phyloP scores from a whole-genome alignment of 2,329 filamentous ascomycete genomes.

The Fusarium abutilonis region DNA sequence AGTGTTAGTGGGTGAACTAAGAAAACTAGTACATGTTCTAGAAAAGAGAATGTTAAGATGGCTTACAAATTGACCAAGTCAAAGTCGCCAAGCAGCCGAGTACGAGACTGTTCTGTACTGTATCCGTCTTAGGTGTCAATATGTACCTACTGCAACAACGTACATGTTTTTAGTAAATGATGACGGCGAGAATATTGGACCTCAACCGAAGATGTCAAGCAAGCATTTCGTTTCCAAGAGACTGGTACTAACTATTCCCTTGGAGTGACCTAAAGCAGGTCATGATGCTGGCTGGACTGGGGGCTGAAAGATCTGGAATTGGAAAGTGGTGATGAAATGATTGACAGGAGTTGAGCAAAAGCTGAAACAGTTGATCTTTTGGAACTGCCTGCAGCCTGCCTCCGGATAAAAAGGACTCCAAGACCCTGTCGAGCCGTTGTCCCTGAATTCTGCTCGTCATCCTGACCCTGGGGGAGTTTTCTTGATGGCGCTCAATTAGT shows the following conservation, averaged over 20 bases:
- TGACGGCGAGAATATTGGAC: not conserved
- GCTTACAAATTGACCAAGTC: constrained; percentile 33
- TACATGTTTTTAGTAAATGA: not conserved
- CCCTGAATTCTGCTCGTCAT: constrained; percentile 12
- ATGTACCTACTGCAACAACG: not conserved
- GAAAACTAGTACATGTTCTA: constrained; percentile 33
- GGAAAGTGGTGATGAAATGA: constrained; percentile 38
- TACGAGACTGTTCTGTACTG: constrained; percentile 7
- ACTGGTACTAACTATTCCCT: not conserved
- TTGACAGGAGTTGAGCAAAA: constrained; percentile 33
- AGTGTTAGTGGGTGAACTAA: constrained; percentile 6
- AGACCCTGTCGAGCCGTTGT: constrained; percentile 5
- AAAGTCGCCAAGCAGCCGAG: constrained; percentile 15
- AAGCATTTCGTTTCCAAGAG: not conserved
- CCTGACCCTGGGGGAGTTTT: constrained; percentile 1
- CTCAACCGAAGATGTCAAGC: not conserved
- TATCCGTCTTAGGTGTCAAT: not conserved
- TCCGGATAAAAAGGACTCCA: constrained; percentile 9
- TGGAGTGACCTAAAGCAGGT: not conserved
- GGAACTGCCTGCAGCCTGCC: constrained; percentile 4
- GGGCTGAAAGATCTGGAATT: not conserved
- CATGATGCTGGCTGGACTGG: constrained; percentile 6
- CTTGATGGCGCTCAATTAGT: constrained; percentile 18
- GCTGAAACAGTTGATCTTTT: constrained; percentile 39
- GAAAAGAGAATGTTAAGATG: constrained; percentile 16